Conservation (phyloP, 139 green algal genomes). For the Chlorella sp. region DNA sequence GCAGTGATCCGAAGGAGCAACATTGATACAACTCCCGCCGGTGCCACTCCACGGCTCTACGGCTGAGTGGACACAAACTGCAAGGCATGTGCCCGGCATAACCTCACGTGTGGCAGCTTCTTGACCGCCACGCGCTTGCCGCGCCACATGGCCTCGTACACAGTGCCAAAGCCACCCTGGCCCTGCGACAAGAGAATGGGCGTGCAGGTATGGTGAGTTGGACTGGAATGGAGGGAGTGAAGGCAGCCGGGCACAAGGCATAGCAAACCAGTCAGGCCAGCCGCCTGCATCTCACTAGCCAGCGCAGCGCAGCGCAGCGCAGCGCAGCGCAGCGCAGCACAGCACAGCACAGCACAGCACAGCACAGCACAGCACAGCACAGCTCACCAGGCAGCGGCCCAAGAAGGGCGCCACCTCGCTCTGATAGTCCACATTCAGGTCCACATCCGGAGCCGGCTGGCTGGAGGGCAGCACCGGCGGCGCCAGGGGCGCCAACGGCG, state of each 20-base stretch:
- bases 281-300: no score
- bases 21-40: no score
- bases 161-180: slow-evolving; percentile 78
- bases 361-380: not conserved
- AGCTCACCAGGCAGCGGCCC: slow-evolving; percentile 61
- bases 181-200: no score
- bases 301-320: no score
- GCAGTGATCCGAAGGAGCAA: no score
- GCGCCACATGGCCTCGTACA: slow-evolving; percentile 73
- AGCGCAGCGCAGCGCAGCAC: no score
- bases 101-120: slow-evolving; percentile 49
- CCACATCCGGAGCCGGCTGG: slow-evolving; percentile 40
- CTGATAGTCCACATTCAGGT: slow-evolving; percentile 76
- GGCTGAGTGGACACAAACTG: no score
- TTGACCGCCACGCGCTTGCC: slow-evolving; percentile 79
- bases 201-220: no score
- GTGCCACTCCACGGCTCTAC: no score
- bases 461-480: slow-evolving; percentile 33
- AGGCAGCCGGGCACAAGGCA: not conserved
- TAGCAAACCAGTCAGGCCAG: not conserved
- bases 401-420: slow-evolving; percentile 73
- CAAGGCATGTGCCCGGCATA: no score
- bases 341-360: slow-evolving; percentile 42
- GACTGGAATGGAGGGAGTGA: no score
- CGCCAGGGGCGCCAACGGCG: slow-evolving; percentile 38